Conservation (phyloP, 805 yeast genomes). For the Clavispora vitiphila region DNA sequence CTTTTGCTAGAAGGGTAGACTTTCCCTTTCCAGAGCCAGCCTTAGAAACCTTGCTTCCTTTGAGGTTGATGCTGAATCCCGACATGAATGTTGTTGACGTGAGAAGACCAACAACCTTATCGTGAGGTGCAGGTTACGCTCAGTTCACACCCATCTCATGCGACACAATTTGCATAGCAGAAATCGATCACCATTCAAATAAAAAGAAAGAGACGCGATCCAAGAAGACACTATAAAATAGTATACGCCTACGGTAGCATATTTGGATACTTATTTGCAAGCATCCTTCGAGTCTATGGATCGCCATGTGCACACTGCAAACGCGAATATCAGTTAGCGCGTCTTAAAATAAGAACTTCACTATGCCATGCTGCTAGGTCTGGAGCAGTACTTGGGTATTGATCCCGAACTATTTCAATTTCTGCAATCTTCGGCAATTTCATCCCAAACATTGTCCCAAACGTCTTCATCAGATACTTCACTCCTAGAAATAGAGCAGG, state of each 20-base stretch:
- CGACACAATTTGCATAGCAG: no score
- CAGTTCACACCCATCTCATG: no score
- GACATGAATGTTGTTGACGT: conserved; percentile 4
- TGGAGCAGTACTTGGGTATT: conserved; percentile 10
- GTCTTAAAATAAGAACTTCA: neutral
- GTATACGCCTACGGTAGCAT: no score
- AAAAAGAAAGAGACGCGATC: no score
- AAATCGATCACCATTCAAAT: no score
- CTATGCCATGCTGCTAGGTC: conserved; percentile 11
- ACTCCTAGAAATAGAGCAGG: neutral
- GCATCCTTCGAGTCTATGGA: neutral
- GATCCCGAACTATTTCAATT: neutral
- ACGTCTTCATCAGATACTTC: neutral
- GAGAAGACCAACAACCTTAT: neutral
- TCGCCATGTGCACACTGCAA: neutral
- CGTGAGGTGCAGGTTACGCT: neutral
- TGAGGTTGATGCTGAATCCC: conserved; percentile 14
- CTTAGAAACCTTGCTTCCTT: conserved; percentile 3
- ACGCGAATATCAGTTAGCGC: conserved; percentile 1
- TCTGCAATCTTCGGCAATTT: neutral
- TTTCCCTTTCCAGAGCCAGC: neutral
- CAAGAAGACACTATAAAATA: no score
- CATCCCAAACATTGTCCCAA: neutral
- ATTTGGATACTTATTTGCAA: no score
- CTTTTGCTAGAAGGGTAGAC: neutral